Base-by-base conservation (phyloP, 2,329 filamentous ascomycete genomes). In the Exophiala sp. region DNA sequence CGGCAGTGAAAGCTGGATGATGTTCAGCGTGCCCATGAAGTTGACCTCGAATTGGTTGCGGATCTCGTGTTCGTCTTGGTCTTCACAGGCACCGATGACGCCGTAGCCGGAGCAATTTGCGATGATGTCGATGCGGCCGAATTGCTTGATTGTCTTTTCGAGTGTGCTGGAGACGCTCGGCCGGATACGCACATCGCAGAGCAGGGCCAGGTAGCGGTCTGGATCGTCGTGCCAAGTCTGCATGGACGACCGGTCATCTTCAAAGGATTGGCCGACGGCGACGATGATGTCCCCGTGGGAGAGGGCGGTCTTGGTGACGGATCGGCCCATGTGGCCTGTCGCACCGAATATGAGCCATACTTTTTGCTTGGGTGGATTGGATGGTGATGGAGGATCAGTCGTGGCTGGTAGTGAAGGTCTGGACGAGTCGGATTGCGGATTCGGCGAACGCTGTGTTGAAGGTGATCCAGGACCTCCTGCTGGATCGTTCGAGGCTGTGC, bases 41-140 rank as follows among this genome's bases (percentile, higher is more conserved):
- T 99, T 99, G 18, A 91, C 96, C 76, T 95, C 90, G 73, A 97
- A 96, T 71, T 97, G 94, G 66, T 95, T 92, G 54, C 91, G 88
- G 63, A 97, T 82, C 68, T 97, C 94, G 70, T 91, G 86, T 68
- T 96, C 90, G 70, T 96, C 91, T 74, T 97, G 94, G 72, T 97
- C 94, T 72, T 97, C 94, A 71, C 91, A 96, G 1, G 92, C 86
- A 24, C 90, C 92, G 63, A 97, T 95, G 50, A 99, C 91, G 49
- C 91, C 92, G 72, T 96, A 96, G 12, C 92, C 92, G 10, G 90
- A 91, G 73, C 91, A 96, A 71, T 96, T 97, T 63, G 87, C 91
- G 54, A 97, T 87, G 47, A 96, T 83, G 68, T 97, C 92, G 60
- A 96, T 81, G 55, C 84, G 84, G 0, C 88, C 88, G 74, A 94